These are phyloP conservation scores for Populus alba DNA, from an alignment of 345 rosid species.

Conservation along the genomic window DNA sequence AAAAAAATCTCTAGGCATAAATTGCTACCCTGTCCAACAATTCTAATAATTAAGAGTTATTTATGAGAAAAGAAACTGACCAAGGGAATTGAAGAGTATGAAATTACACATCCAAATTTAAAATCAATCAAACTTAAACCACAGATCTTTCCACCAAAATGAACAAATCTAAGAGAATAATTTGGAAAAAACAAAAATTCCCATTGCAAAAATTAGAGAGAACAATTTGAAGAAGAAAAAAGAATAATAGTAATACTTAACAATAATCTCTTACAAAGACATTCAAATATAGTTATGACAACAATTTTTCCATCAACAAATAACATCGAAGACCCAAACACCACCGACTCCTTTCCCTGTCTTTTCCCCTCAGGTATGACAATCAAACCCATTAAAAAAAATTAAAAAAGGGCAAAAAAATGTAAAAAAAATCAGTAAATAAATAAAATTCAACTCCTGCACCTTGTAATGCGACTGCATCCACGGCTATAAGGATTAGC, in stretches of 20 bases:
- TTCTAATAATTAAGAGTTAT: not conserved
- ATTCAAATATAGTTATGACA: not conserved
- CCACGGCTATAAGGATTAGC: constrained; percentile 89
- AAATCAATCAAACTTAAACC: not conserved
- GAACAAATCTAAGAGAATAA: not conserved
- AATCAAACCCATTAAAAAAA: not conserved
- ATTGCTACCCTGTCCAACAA: not conserved
- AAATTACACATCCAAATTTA: not conserved
- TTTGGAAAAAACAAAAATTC: not conserved
- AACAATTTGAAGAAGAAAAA: not conserved
- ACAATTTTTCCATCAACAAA: constrained; percentile 4
- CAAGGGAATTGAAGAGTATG: not conserved
- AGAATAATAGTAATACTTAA: not conserved
- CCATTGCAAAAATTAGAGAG: not conserved
- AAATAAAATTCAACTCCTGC: constrained; percentile 43
- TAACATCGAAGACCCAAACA: constrained; percentile 5
- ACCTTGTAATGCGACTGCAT: constrained; percentile 81
- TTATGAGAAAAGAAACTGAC: not conserved
- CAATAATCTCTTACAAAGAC: constrained; percentile 14
- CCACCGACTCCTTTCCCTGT: not conserved
- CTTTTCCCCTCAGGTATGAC: not conserved
- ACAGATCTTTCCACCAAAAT: not conserved
- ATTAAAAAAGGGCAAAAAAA: not conserved
- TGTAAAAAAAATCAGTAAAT: not conserved
- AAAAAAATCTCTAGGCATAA: not conserved